These are phyloP conservation scores for Globisporangium parvum DNA, from an alignment of 352 stramenopile species.

Conservation along the genomic window DNA sequence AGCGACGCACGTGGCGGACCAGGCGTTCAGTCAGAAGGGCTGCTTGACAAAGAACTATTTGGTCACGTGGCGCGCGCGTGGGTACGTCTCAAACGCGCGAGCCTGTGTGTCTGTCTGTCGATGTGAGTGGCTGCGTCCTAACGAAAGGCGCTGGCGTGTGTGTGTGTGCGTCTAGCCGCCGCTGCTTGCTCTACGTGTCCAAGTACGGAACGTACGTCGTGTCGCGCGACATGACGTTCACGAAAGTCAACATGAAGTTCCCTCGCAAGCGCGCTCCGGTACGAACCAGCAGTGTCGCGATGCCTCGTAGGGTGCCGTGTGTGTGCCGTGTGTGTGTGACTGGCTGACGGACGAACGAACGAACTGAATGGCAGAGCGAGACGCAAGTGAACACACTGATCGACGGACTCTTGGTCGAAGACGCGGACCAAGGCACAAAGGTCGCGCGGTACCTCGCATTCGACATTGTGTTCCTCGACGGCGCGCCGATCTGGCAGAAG, in stretches of 20 bases:
- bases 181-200: conserved; percentile 71
- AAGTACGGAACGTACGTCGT: conserved; percentile 71
- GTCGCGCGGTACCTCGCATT: conserved; percentile 76
- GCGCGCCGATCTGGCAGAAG: conserved; percentile 76
- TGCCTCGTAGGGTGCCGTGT: too few relatives aligned
- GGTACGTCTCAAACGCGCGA: too few relatives aligned
- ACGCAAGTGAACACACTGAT: conserved; percentile 76
- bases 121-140: background rate
- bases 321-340: too few relatives aligned
- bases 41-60: conserved; percentile 78
- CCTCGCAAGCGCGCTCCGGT: conserved; percentile 67
- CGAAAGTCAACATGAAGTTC: conserved; percentile 87
- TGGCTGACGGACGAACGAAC: too few relatives aligned
- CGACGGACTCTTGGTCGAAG: conserved; percentile 82
- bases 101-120: conserved; percentile 2
- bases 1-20: conserved; percentile 73
- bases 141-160: background rate
- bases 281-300: too few relatives aligned
- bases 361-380: conserved; percentile 34
- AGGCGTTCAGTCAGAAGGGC: conserved; percentile 63
- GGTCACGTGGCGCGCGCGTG: conserved; percentile 76
- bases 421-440: conserved; percentile 72
- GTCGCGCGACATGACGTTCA: conserved; percentile 78
- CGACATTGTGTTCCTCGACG: conserved; percentile 80
- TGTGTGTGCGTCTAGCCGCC: conserved; percentile 35